Conservation (phyloP, 1,139 yeast species). For the Groenewaldozyma sp. region DNA sequence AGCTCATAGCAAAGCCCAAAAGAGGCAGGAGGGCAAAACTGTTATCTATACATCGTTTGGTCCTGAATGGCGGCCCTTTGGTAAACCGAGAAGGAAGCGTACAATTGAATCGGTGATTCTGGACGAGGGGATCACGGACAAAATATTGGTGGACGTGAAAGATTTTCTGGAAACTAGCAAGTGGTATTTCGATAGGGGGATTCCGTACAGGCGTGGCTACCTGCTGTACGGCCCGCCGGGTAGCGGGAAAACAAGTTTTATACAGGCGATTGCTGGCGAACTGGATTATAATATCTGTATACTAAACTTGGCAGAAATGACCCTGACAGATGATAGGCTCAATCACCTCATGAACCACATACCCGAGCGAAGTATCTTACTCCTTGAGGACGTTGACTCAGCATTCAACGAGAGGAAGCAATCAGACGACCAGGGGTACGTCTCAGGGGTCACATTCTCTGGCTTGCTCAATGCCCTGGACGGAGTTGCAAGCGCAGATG, state of each 20-base stretch:
- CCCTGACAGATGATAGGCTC: constrained; percentile 85
- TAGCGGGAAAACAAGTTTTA: constrained; percentile 89
- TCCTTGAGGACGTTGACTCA: constrained; percentile 91
- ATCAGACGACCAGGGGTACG: constrained; percentile 55
- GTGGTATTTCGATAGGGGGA: constrained; percentile 95
- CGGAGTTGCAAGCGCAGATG: constrained; percentile 98
- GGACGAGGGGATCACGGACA: constrained; percentile 63
- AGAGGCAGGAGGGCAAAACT: constrained; percentile 84
- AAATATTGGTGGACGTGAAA: constrained; percentile 57
- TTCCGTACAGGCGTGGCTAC: constrained; percentile 94
- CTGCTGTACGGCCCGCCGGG: constrained; percentile 97
- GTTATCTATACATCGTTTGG: constrained; percentile 94
- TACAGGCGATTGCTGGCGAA: constrained; percentile 95
- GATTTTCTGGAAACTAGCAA: constrained; percentile 73
- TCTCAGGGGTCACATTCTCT: constrained; percentile 87
- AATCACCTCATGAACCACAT: constrained; percentile 94
- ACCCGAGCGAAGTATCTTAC: constrained; percentile 76
- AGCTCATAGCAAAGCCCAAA: constrained; percentile 76
- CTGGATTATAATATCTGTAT: constrained; percentile 93
- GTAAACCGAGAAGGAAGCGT: constrained; percentile 88
- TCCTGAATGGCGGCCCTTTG: constrained; percentile 98
- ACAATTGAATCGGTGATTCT: constrained; percentile 76
- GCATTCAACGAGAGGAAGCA: constrained; percentile 84
- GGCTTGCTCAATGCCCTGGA: constrained; percentile 90
- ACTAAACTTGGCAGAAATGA: constrained; percentile 79